phyloP scores from a whole-genome alignment of 805 yeast species.

The Candida glaebosa region DNA sequence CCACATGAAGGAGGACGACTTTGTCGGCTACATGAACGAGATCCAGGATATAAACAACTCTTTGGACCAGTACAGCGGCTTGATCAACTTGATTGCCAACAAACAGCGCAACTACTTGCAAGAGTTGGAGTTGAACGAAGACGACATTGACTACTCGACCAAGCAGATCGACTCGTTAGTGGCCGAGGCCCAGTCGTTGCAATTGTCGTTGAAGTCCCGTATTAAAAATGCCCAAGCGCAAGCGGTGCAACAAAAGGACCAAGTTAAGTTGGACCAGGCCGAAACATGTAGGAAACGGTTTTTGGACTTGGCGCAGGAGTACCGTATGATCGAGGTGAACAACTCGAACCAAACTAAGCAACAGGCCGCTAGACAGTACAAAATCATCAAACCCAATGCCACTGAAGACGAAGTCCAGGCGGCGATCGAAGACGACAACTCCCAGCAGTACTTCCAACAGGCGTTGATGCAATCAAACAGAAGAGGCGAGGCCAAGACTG shows the following conservation, averaged over 20 bases:
- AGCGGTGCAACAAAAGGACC: conserved; percentile 56
- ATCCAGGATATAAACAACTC: conserved; percentile 41
- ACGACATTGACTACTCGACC: conserved; percentile 55
- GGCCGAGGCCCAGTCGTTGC: conserved; percentile 75
- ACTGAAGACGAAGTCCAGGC: conserved; percentile 79
- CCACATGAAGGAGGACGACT: conserved; percentile 34
- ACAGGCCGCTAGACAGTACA: conserved; percentile 91
- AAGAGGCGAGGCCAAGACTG: conserved; percentile 93
- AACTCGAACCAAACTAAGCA: conserved; percentile 80
- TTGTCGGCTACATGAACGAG: conserved; percentile 44
- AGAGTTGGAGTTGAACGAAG: conserved; percentile 37
- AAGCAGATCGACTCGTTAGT: conserved; percentile 74
- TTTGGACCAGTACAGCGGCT: conserved; percentile 38
- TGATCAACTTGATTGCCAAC: conserved; percentile 36
- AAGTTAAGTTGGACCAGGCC: conserved; percentile 85
- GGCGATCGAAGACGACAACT: conserved; percentile 79
- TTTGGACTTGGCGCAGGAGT: conserved; percentile 80
- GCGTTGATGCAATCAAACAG: conserved; percentile 84
- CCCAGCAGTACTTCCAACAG: conserved; percentile 91
- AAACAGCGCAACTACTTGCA: conserved; percentile 40
- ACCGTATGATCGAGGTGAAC: conserved; percentile 80
- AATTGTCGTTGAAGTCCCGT: conserved; percentile 67
- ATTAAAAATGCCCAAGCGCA: conserved; percentile 74
- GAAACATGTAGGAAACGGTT: conserved; percentile 84
- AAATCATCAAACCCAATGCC: conserved; percentile 83